Base-by-base conservation (phyloP, 768 basidiomycete genomes). In the Lentinus tigrinus region DNA sequence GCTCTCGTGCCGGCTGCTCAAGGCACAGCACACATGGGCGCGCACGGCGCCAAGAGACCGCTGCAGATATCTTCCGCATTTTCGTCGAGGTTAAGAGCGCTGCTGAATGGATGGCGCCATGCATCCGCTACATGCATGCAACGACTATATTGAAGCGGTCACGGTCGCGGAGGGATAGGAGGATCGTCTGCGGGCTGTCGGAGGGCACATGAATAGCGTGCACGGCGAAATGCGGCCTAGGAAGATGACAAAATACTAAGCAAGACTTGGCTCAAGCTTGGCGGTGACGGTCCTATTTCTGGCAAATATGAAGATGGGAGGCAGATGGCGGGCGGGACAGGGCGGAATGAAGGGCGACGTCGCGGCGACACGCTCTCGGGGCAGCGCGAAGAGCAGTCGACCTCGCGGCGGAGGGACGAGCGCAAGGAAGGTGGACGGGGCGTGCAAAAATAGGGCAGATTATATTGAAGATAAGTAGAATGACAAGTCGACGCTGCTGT, bases 191-290 rank as follows among this genome's bases (percentile, higher is more conserved):
- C 21, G 13, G 21, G 2, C 21, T 24, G 23, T 50, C 14, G 7
- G 8, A 43, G 46, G 14, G 13, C 4, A 27, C 38, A 38, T 16
- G 40, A 55, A 42, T 24, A 19, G 23, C 23, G 28, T 52, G 42
- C 36, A 38, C 54, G 59, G 59, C 54, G 54, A 56, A 61, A 52
- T 47, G 54, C 59, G 59, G 59, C 47, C 26, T 52, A 54, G 46
- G 43, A 37, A 34, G 59, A 55, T 51, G 59, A 49, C 31, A 31
- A 27, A 44, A 44, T 48, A 50, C 47, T n/a, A n/a, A n/a, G n/a
- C n/a, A n/a, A 46, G 51, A 61, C 60, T 61, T 61, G 60, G 60
- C 60, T 57, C n/a, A 28, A 16, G 50, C 60, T 61, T 61, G 60
- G 60, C 60, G 53, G 60, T 61, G 28, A 61, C 60, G 52, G 60